A percentile compares a stretch with the other conserved stretches of the same genome.
Evolutionary conservation across 2,329 filamentous ascomycete genomes (phyloP).

Genomic region (Penicillium glabrum): DNA sequence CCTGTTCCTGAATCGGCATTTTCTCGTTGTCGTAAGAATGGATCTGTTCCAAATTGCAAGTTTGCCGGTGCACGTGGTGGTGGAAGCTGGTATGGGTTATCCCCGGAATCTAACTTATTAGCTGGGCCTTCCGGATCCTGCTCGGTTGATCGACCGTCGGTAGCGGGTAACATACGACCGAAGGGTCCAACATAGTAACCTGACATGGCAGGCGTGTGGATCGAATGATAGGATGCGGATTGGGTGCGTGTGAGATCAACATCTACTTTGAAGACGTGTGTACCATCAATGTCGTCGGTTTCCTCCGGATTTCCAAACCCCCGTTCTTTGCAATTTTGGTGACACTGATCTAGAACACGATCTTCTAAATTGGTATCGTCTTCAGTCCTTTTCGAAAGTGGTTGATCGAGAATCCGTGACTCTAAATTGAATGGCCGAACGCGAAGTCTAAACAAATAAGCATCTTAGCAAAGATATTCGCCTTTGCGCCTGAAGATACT

Average conservation of each 20-base stretch:
- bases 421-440: neutral
- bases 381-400: no score
- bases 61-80: constrained; percentile 35
- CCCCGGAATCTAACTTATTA: constrained; percentile 33
- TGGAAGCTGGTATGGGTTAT: constrained; percentile 41
- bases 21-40: constrained; percentile 26
- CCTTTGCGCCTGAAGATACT: neutral
- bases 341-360: neutral
- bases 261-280: constrained; percentile 15
- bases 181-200: constrained; percentile 40
- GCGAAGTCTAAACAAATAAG: neutral
- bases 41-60: constrained; percentile 38
- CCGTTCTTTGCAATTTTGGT: neutral
- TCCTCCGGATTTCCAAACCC: neutral
- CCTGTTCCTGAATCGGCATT: constrained; percentile 21
- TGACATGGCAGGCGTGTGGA: constrained; percentile 31
- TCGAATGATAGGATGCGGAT: constrained; percentile 1
- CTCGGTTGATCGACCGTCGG: constrained; percentile 26
- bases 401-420: neutral
- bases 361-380: neutral
- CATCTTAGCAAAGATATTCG: neutral
- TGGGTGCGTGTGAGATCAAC: neutral
- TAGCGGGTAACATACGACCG: constrained; percentile 39
- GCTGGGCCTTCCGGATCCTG: constrained; percentile 27
- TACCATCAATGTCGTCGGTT: neutral